Conservation (phyloP, 75 land plant genomes). For the Isoetes taiwanensis region DNA sequence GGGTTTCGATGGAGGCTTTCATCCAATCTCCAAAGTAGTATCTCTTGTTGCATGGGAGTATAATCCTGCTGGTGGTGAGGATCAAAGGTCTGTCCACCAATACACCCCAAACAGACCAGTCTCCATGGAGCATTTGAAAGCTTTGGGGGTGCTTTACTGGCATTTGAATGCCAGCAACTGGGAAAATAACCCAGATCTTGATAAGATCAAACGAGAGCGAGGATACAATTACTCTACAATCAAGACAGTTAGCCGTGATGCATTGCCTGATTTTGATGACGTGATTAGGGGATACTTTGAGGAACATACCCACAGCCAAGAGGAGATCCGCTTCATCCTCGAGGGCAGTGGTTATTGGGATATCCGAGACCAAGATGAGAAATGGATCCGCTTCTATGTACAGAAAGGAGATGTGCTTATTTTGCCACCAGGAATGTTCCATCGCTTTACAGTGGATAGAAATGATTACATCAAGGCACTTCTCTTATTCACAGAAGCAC, state of each 20-base stretch:
- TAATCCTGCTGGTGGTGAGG: too few relatives aligned
- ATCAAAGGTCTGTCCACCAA: too few relatives aligned
- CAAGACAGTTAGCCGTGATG: not conserved
- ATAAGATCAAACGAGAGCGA: not conserved
- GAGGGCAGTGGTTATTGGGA: conserved; percentile 7
- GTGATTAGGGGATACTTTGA: not conserved
- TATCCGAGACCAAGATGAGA: not conserved
- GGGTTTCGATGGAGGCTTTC: too few relatives aligned
- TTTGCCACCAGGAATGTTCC: conserved; percentile 3
- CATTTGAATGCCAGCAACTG: not conserved
- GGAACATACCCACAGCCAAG: conserved; percentile 4
- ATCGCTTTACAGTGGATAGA: not conserved
- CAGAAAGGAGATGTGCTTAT: conserved; percentile 3
- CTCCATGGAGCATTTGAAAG: too few relatives aligned
- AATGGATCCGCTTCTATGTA: conserved; percentile 6
- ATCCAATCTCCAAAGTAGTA: too few relatives aligned
- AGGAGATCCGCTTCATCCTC: conserved; percentile 3
- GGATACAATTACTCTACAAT: not conserved
- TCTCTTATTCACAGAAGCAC: conserved; percentile 1
- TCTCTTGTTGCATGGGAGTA: too few relatives aligned
- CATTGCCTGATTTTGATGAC: not conserved
- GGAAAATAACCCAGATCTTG: not conserved
- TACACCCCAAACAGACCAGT: too few relatives aligned
- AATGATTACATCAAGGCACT: conserved; percentile 8
- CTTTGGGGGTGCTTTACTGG: not conserved